Conservation (phyloP, 345 rosid genomes). For the Gynandropsis gynandra region DNA sequence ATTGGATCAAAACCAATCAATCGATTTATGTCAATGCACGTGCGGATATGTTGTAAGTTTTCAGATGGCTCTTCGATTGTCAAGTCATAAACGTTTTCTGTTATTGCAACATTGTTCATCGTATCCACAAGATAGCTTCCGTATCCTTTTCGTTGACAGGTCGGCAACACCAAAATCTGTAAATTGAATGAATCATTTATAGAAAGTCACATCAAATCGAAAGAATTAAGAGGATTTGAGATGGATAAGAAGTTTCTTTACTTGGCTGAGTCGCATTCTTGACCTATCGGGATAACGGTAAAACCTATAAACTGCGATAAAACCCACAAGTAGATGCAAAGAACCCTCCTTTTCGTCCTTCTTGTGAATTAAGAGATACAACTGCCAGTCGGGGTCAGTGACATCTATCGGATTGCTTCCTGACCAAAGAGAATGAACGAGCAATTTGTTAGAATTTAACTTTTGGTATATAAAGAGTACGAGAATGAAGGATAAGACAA, state of each 20-base stretch:
- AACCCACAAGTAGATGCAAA: conserved; percentile 54
- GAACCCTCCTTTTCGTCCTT: conserved; percentile 37
- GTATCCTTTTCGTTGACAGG: conserved; percentile 71
- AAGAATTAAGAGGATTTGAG: background rate
- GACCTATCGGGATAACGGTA: conserved; percentile 74
- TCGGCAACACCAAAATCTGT: conserved; percentile 85
- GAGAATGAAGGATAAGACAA: too few species aligned
- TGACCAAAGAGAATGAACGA: too few species aligned
- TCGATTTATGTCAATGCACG: conserved; percentile 51
- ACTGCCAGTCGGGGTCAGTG: conserved; percentile 87
- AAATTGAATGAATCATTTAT: conserved; percentile 4
- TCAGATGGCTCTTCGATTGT: conserved; percentile 93
- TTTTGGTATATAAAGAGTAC: background rate
- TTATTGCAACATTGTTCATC: conserved; percentile 53
- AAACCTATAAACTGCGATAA: conserved; percentile 70
- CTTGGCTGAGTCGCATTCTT: conserved; percentile 90
- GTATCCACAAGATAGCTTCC: conserved; percentile 66
- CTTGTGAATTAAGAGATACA: conserved; percentile 61
- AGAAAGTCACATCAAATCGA: background rate
- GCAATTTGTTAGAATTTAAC: background rate
- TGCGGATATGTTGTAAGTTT: conserved; percentile 72
- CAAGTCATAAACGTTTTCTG: conserved; percentile 70
- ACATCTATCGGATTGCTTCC: conserved; percentile 98
- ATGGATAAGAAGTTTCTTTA: conserved; percentile 6
- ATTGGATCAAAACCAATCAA: conserved; percentile 50